Base-by-base conservation (phyloP, 805 yeast genomes). In the Wickerhamomyces hampshirensis region DNA sequence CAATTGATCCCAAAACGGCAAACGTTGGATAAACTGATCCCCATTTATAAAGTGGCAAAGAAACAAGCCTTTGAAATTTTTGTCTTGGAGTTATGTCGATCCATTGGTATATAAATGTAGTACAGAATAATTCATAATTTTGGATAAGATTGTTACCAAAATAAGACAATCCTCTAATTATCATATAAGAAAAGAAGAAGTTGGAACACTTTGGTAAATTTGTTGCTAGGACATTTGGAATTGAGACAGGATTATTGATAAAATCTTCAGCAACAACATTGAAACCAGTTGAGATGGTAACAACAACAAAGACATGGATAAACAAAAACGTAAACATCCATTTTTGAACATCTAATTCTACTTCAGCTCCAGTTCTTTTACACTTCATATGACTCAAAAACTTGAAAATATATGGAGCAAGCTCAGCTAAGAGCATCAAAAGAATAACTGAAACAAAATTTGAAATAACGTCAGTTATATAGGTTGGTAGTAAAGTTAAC, bases 121-220 rank as follows among this genome's bases (percentile, higher is more conserved):
- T 63, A 17, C 62, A 53, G 5, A 75, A 40, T 28, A 88, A 64
- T 14, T 68, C 71, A 36, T 68, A 72, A 13, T 76, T 60, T 49
- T 84, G 80, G 26, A 88, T 51, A 28, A 89, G 65, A 41, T 77
- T 77, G 39, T 75, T 77, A 0, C 95, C 95, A 43, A 82, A 75
- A 37, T 83, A 76, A 1, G 89, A 74, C 38, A 88, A 62, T 0
- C 95, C 91, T 58, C 84, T 80, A 23, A 88, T 66, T 0, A 85
- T 61, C 26, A 87, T 63, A 51, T 81, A 86, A 4, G 89, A 83
- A 56, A 80, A 80, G 61, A 88, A 89, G 53, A 89, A 88, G 30
- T 80, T 84, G 1, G 96, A 81, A 17, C 95, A 84, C 51, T 83
- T 84, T 0, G 96, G 96, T 24, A 89, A 66, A 48, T 87, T 84